A percentile compares a stretch with the other conserved stretches of the same genome.
phyloP scores from a whole-genome alignment of 73 alveolate species.

The Durusdinium trenchii region DNA sequence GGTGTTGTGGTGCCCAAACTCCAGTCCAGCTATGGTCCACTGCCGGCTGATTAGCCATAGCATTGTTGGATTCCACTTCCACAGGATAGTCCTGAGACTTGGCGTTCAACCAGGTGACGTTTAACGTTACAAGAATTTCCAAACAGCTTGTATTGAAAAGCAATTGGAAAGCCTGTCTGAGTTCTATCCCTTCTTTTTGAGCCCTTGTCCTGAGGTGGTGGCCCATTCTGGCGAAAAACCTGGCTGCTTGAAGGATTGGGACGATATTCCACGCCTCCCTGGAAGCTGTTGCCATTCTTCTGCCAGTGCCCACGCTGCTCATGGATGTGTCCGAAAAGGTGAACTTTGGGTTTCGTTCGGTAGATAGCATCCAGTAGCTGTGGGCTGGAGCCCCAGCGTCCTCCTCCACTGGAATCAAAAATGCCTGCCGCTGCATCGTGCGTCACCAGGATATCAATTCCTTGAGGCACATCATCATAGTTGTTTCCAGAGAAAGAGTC shows the following conservation, averaged over 20 bases:
- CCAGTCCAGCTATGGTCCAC: slow-evolving; percentile 79
- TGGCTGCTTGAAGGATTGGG: not conserved
- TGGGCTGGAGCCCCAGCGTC: slow-evolving; percentile 85
- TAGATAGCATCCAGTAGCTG: slow-evolving; percentile 60
- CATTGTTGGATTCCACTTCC: slow-evolving; percentile 86
- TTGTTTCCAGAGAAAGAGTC: slow-evolving; percentile 82
- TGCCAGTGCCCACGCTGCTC: slow-evolving; percentile 90
- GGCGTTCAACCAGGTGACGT: too few species aligned
- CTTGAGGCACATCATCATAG: slow-evolving; percentile 44
- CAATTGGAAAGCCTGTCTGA: too few species aligned
- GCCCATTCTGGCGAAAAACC: slow-evolving; percentile 49
- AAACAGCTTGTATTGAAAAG: too few species aligned
- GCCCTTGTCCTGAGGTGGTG: too few species aligned
- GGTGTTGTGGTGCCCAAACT: slow-evolving; percentile 86
- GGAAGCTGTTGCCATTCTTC: not conserved
- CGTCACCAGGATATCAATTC: slow-evolving; percentile 54
- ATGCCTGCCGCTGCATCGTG: slow-evolving; percentile 49
- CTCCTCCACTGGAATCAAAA: slow-evolving; percentile 46
- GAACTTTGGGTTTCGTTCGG: slow-evolving; percentile 69
- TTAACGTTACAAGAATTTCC: too few species aligned
- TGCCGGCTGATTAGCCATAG: slow-evolving; percentile 92
- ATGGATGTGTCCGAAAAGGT: slow-evolving; percentile 81
- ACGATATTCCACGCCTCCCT: slow-evolving; percentile 43
- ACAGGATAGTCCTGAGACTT: slow-evolving; percentile 66
- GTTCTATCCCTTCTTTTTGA: too few species aligned